Evolutionary conservation across 768 basidiomycete species (phyloP), one percentile per base, ranked within the genome.

Genomic region (Boletus edulis): DNA sequence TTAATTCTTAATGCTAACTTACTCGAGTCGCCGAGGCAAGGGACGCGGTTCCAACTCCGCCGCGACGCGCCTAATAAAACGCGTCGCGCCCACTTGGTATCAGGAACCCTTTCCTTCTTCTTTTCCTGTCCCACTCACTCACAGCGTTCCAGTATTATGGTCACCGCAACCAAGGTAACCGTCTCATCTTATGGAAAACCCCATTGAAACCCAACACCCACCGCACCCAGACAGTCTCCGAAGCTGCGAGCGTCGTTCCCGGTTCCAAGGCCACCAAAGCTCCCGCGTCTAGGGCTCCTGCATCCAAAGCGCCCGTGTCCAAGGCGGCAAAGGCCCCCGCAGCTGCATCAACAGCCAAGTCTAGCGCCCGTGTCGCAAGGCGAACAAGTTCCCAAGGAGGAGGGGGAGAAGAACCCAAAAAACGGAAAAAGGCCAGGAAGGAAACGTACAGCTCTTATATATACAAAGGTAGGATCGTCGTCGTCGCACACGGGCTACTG

Each of bases 401-500:
- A 10, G 74, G n/a, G n/a, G n/a, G 20, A 20, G 20, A 66, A 22
- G 78, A 77, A 66, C 75, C 72, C 66, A 82, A 81, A 76, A 80
- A 79, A 73, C 73, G 76, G 62, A 78, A 72, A 66, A 85, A 84
- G 76, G 64, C 75, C 22, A 74, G 81, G 55, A 81, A 80, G 73
- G 82, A 83, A 66, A 82, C 81, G 5, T 82, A 81, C 70, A 77
- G 79, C 62, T 78, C 81, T n/a, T 86, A 86, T 74, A 83, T 86
- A 63, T 83, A 81, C 74, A 82, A 81, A 67, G 79, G 79, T 81
- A 46, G 41, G 71, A 11, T 31, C 37, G 18, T 10, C 37, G 18
- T 10, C 20, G 20, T 39, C 29, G 22, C 12, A 12, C 37, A 12
- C 14, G 7, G 20, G 18, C 10, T 15, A 27, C 27, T 27, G 8